Base-by-base conservation (phyloP, 306 rosid genomes). In the Luffa aegyptiaca region DNA sequence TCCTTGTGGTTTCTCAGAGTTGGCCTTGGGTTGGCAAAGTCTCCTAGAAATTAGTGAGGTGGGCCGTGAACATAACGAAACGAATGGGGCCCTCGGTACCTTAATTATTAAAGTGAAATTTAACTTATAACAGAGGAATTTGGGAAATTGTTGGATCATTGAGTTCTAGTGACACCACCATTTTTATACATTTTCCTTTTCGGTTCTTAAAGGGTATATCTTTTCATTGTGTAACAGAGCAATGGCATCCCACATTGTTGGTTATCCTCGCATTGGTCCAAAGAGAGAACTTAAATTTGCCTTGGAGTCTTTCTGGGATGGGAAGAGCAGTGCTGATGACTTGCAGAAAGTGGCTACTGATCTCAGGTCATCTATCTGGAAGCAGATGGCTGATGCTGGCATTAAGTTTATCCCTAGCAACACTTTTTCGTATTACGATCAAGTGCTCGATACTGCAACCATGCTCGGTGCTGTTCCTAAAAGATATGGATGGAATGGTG, bases 261-360 rank as follows among this genome's bases (percentile, higher is more conserved):
- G 97, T 65, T 91, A 90, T 87, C 97, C 97, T 66, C 92, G 96
- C 75, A 82, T 93, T 87, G 97, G 97, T 68, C 96, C 97, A 42
- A 93, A 93, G 90, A 89, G 97, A 82, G 93, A 90, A 84, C 88
- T 90, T 68, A 90, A 90, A 79, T 90, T 90, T 83, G 89, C 91
- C 77, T 80, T 93, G 88, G 97, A 93, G 74, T 93, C 96, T 20
- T 93, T 90, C 84, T 93, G 97, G 97, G 96, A 93, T 70, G 92
- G 93, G 51, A 93, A 90, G 87, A 93, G 87, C 75, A 89, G 86
- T 65, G 90, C 96, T 1, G 90, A 87, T 21, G 92, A 89, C 45
- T 80, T 93, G 85, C 84, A 90, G 79, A 85, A 83, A 65, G 91
- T 87, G 81, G 90, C 91, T 62, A 83, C 91, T 16, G 87, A 82